Base-by-base conservation (phyloP, 192 early-diverging fungal species). In the Physocladia obscura region DNA sequence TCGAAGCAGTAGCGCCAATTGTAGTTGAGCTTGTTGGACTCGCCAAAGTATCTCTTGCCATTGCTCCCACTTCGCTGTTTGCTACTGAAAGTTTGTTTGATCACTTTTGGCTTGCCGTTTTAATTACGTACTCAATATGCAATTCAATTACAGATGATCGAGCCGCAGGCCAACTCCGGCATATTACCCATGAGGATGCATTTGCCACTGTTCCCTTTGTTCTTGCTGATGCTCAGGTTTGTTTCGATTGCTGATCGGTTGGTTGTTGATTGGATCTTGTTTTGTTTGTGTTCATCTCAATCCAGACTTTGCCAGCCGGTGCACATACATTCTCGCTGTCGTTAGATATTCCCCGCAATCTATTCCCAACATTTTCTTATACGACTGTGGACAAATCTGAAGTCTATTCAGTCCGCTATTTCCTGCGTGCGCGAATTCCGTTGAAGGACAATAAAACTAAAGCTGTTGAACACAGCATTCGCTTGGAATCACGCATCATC, bases 151-250 rank as follows among this genome's bases (percentile, higher is more conserved):
- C 34, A 67, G 63, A 22, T 5, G 63, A 67, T 36, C 47, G 63
- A 2, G n/a, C 22, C 48, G 29, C 47, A 15, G 27, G 49, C 3
- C 49, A 67, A 38, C 15, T 68, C 13, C 17, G 65, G 2, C 50
- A 37, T 11, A 34, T 68, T 36, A 29, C 54, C 34, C 21, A 49
- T 1, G 65, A 68, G 31, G 65, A 68, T 38, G 65, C 56, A 13
- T 68, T 68, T 40, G 34, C 47, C 11, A 68, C 65, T 26, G 54
- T 57, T 1, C 22, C 65, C 8, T 38, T 39, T 6, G 56, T 56
- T 49, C 37, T 68, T 8, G 65, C 65, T 38, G 65, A 68, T 30
- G 34, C 65, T 22, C 65, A 68, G 52, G 65, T 68, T 38, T 11
- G 22, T 29, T 32, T 26, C 11, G 19, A 36, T n/a, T n/a, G 26